Percentiles rank a stretch among this genome's conserved stretches.
Evolutionary conservation across 2,329 filamentous ascomycete species (phyloP).

Genomic region (Xylariomycetidae sp.): DNA sequence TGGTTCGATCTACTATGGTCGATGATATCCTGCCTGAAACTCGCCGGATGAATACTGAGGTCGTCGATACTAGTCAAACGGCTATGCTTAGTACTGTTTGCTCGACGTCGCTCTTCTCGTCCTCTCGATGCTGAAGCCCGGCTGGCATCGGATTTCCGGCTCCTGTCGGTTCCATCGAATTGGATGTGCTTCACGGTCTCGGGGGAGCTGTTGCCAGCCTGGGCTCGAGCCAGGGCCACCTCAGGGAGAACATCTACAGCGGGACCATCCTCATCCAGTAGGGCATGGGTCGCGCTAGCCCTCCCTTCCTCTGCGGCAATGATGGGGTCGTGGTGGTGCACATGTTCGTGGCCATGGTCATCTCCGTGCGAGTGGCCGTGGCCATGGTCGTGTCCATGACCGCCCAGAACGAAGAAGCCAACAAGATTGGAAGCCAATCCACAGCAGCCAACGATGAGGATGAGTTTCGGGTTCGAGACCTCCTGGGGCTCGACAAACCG

Average conservation of each 20-base stretch:
- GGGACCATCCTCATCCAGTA: conserved; percentile 52
- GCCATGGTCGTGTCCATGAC: conserved; percentile 80
- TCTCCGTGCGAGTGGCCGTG: conserved; percentile 43
- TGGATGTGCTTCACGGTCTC: conserved; percentile 36
- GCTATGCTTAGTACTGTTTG: conserved; percentile 46
- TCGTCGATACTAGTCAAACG: conserved; percentile 64
- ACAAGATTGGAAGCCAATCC: conserved; percentile 85
- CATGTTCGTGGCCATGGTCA: conserved; percentile 44
- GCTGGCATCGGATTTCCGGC: conserved; percentile 22
- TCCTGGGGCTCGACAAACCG: conserved; percentile 88
- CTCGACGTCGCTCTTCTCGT: conserved; percentile 41
- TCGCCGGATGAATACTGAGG: conserved; percentile 83
- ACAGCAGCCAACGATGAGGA: conserved; percentile 82
- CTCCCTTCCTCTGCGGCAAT: conserved; percentile 49
- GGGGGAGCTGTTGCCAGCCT: conserved; percentile 24
- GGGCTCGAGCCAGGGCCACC: conserved; percentile 49
- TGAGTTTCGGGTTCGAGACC: conserved; percentile 78
- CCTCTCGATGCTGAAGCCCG: conserved; percentile 32
- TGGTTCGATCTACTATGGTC: conserved; percentile 65
- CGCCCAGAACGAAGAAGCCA: conserved; percentile 86
- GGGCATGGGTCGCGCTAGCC: conserved; percentile 35
- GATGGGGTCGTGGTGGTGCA: conserved; percentile 32
- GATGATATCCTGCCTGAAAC: conserved; percentile 89
- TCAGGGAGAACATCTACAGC: conserved; percentile 60
- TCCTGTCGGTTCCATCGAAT: conserved; percentile 31